Evolutionary conservation across 1,284 basidiomycete genomes (phyloP).

Genomic region (Irpex rosettiformis): DNA sequence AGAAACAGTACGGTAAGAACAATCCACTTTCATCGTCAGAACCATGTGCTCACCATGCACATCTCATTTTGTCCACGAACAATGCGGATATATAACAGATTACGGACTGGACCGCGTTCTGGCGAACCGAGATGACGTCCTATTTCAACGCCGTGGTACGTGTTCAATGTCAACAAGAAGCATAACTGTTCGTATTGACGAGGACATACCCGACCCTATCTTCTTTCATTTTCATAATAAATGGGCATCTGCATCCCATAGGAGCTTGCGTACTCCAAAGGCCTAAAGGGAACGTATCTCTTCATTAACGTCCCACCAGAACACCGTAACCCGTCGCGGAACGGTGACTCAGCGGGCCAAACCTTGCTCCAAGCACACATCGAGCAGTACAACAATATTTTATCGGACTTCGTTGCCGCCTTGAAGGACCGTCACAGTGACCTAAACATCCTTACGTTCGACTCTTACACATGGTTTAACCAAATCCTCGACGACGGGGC

Average conservation of each 20-base stretch:
- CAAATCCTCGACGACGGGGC: slow-evolving; percentile 38
- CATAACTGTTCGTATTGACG: background rate
- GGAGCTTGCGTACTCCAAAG: slow-evolving; percentile 39
- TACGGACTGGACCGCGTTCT: slow-evolving; percentile 45
- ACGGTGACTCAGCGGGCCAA: slow-evolving; percentile 31
- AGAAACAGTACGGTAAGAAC: slow-evolving; percentile 25
- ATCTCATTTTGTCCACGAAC: background rate
- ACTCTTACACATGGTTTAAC: slow-evolving; percentile 49
- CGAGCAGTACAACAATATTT: slow-evolving; percentile 38
- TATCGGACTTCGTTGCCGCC: slow-evolving; percentile 30
- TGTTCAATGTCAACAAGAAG: slow-evolving; percentile 2
- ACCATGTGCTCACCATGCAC: background rate
- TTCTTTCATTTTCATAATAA: background rate
- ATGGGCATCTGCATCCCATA: slow-evolving; percentile 18
- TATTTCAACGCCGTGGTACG: slow-evolving; percentile 52
- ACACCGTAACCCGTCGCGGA: slow-evolving; percentile 39
- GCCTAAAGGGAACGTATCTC: slow-evolving; percentile 42
- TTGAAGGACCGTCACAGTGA: slow-evolving; percentile 37
- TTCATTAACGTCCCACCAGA: slow-evolving; percentile 56
- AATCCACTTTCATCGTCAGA: background rate
- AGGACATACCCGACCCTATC: background rate
- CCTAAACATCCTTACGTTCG: slow-evolving; percentile 43
- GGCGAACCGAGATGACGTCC: slow-evolving; percentile 46
- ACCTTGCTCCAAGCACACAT: slow-evolving; percentile 35
- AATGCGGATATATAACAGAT: slow-evolving; percentile 31